Evolutionary conservation across 805 yeast genomes (phyloP), one percentile per base, ranked within the genome.

Genomic region (Brettanomyces anomalus): DNA sequence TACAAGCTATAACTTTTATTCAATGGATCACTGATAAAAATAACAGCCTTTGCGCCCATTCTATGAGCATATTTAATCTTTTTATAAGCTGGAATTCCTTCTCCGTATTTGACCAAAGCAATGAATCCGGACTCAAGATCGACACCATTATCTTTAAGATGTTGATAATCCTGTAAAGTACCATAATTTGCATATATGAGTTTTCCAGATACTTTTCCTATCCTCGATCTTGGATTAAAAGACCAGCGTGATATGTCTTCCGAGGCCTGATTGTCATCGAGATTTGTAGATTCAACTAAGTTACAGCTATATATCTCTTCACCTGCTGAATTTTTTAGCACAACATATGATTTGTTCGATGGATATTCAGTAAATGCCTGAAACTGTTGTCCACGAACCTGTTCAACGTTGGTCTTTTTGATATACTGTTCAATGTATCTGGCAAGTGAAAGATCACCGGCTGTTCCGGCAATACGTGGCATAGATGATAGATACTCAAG

Each of bases 401-500:
- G 46, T 24, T 65, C 62, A 17, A 88, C 47, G 2, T 85, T 84
- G 48, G 79, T 76, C 41, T 76, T 71, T 18, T 61, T 57, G 61
- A 84, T 76, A 39, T 75, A 74, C 19, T 72, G 73, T 46, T 76
- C 69, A 14, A 89, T 67, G 56, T 81, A 87, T 45, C 72, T 68
- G 2, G 87, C 80, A 32, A 88, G 62, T 0, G 90, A 73, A 46
- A 77, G 61, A 58, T 87, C 96, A 16, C 95, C 97, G 14, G 77
- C 74, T 2, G 97, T 81, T 3, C 97, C 97, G 0, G 96, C 78
- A 49, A 82, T 62, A 57, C 88, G 97, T 3, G 95, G 87, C 78
- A 87, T 77, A 6, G 84, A 74, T 21, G 89, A 78, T 19, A 87
- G 56, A 52, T 85, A 85, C 50, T 84, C 83, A 44, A 83, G 54